Base-by-base conservation (phyloP, 2,329 filamentous ascomycete genomes). In the Colletotrichum sp. region DNA sequence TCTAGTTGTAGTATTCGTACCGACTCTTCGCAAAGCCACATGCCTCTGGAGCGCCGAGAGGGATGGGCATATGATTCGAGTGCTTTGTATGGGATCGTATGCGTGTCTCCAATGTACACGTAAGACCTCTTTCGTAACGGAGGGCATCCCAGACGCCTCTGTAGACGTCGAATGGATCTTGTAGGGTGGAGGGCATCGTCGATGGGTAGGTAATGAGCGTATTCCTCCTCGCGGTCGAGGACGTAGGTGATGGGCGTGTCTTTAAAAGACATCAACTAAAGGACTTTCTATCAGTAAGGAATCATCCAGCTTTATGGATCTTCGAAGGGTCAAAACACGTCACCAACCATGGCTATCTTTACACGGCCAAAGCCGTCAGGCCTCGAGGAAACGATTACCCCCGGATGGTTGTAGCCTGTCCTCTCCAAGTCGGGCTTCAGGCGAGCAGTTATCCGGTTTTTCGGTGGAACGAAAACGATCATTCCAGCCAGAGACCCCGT, bases 61-160 rank as follows among this genome's bases (percentile, higher is more conserved):
- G 38, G 12, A 0, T 1, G 9, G 0, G 9, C 3, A 18, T 47
- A 47, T 1, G 38, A 18, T 18, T 47, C 38, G 18, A 47, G 38
- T 6, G 38, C 18, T 18, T n/a, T n/a, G 9, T 47, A 47, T 9
- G 18, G 18, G 38, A 47, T 47, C n/a, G 43, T 51, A 13, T 51
- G 43, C 11, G 6, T 51, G 21, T 51, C n/a, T 51, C n/a, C 43
- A 6, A 51, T 51, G 11, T 51, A 21, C 11, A 51, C 43, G 2
- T 21, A 51, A 1, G 43, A 51, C 12, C 13, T 51, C n/a, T 51
- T 51, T 2, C n/a, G 43, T 6, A 51, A 21, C n/a, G n/a, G n/a
- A 6, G n/a, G 11, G n/a, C 43, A 13, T 13, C 12, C 43, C 5
- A n/a, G 43, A 11, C 38, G 18, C 9, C 9, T 47, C 5, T n/a